Evolutionary conservation across 495 filamentous ascomycete genomes (phyloP).

Genomic region (Niebla homalea): DNA sequence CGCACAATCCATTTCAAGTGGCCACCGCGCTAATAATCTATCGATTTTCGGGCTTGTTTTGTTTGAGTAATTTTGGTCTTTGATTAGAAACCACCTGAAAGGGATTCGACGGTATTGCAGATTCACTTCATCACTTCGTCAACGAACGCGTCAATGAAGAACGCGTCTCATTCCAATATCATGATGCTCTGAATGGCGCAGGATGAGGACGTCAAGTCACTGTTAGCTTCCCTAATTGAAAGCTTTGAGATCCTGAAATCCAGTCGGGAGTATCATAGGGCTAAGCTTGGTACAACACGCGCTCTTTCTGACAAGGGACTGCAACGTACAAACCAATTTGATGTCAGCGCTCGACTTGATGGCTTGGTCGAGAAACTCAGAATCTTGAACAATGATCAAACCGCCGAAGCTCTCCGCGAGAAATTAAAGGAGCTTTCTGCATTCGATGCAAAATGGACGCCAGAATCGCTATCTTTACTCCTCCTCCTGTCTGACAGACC

Average conservation of each 20-base stretch:
- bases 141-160: no score
- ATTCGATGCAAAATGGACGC: slow-evolving; percentile 45
- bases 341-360: slow-evolving; percentile 54
- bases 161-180: no score
- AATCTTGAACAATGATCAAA: slow-evolving; percentile 59
- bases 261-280: no score
- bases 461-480: slow-evolving; percentile 69
- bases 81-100: no score
- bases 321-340: slow-evolving; percentile 77
- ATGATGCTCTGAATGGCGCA: background rate
- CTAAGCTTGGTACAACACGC: slow-evolving; percentile 34
- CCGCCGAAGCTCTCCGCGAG: slow-evolving; percentile 60
- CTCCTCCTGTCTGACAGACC: slow-evolving; percentile 75
- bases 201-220: background rate
- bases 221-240: background rate
- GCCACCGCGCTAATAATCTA: no score
- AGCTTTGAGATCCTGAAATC: no score
- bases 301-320: slow-evolving; percentile 47
- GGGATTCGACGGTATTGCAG: no score
- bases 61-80: no score
- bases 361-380: slow-evolving; percentile 84
- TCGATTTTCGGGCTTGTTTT: no score
- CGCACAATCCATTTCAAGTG: no score
- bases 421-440: slow-evolving; percentile 48
- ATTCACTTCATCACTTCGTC: no score